Conservation (phyloP, 768 basidiomycete genomes). For the Roridomyces roridus region DNA sequence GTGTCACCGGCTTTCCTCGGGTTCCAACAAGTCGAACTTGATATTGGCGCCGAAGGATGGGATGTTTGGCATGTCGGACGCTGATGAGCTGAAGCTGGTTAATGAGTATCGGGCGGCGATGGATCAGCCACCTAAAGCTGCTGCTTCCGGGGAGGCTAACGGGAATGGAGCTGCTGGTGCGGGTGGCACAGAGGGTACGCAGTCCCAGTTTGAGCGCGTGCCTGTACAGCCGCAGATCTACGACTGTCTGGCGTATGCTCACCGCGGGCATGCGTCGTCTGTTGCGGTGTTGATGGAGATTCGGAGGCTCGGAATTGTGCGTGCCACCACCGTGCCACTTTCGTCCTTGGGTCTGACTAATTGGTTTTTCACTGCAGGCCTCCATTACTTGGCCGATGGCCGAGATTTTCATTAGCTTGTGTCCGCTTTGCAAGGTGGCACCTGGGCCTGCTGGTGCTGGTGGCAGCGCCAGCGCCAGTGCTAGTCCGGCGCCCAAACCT, state of each 20-base stretch:
- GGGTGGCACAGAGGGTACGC: slow-evolving; percentile 34
- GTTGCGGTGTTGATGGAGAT: slow-evolving; percentile 61
- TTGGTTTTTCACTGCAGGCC: slow-evolving; percentile 45
- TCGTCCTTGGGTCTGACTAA: background rate
- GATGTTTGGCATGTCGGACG: slow-evolving; percentile 55
- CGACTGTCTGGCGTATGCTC: slow-evolving; percentile 70
- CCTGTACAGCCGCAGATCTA: slow-evolving; percentile 74
- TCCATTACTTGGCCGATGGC: slow-evolving; percentile 78
- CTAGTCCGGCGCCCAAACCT: background rate
- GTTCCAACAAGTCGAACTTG: slow-evolving; percentile 63
- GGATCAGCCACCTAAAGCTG: slow-evolving; percentile 24
- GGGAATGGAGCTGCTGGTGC: slow-evolving; percentile 35
- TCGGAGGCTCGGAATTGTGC: slow-evolving; percentile 64
- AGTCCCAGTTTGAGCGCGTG: slow-evolving; percentile 66
- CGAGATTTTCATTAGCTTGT: slow-evolving; percentile 67
- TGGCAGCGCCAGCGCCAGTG: no score
- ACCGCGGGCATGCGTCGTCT: slow-evolving; percentile 62
- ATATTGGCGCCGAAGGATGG: slow-evolving; percentile 67
- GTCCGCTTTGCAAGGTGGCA: slow-evolving; percentile 51
- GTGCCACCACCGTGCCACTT: slow-evolving; percentile 49
- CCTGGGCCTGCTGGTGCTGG: no score
- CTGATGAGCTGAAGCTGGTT: slow-evolving; percentile 56
- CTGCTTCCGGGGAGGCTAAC: slow-evolving; percentile 16
- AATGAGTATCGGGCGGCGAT: slow-evolving; percentile 51
- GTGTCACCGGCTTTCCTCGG: slow-evolving; percentile 66